Base-by-base conservation (phyloP, 257 asterid genomes). In the Solanum pennellii region DNA sequence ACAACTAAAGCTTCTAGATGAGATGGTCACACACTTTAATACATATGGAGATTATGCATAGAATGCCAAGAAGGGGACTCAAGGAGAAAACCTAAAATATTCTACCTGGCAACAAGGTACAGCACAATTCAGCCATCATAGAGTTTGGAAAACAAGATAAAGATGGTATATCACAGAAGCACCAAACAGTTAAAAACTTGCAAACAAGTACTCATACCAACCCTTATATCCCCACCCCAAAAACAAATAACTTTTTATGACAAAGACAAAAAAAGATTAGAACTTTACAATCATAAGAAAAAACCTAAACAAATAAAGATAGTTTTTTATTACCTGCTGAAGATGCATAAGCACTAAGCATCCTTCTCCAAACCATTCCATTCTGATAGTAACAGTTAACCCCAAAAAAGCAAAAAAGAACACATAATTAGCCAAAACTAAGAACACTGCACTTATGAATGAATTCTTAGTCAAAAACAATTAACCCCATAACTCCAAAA, bases 291-390 rank as follows among this genome's bases (percentile, higher is more conserved):
- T 27, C 25, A 20, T 4, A 29, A 76, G 21, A 87, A 31, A 45
- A 37, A 83, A 87, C 86, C 60, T 71, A 79, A 79, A 39, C 85
- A 88, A 71, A 56, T 27, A 52, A 76, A 84, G 5, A 86, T 68
- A 41, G 87, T 5, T 3, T 20, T 69, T 7, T 75, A 47, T 75
- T 84, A 93, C 98, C 97, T 27, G 93, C 60, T 29, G 94, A 89
- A 80, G 92, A 89, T 42, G 91, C 93, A 56, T 83, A 60, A 65
- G 91, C 89, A 68, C 86, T 87, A 84, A 39, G 91, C 71, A 80
- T 86, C 92, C 94, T 92, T 87, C 91, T 88, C 92, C 94, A 89
- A 71, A 86, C 73, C 89, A 86, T 86, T 65, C 88, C 89, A 90
- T 83, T 87, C 98, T 96, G 93, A 41, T 33, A 33, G 35, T 33